Base-by-base conservation (phyloP, 139 green algal species). In the Dunaliella sp. region DNA sequence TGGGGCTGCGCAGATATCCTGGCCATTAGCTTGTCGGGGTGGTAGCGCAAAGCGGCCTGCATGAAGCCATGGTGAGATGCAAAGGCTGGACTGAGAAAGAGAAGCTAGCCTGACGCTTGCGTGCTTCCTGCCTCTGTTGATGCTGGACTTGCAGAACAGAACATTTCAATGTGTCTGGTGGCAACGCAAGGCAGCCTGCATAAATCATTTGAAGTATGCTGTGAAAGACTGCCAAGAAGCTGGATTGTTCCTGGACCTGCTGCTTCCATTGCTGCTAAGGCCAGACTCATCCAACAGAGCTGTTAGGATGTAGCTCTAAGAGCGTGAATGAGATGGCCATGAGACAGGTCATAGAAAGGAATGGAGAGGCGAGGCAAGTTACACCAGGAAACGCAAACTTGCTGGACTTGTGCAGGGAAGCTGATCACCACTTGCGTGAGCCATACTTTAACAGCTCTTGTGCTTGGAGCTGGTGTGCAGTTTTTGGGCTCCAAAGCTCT, bases 41-140 rank as follows among this genome's bases (percentile, higher is more conserved):
- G 80, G 38, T 38, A 84, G 38, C 80, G 80, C 80, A 84, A 38
- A 7, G 38, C 24, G 12, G 80, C 80, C 80, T 84, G 80, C 80
- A 36, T 75, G 38, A 25, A 76, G 22, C 12, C 76, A 28, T 12
- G 22, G 30, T 36, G 12, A 16, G 7, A 65, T 65, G 48, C 16
- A 16, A 65, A 65, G 7, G 16, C 16, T 16, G 7, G 48, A 16
- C 48, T 65, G 48, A 26, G 48, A 65, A 65, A 65, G 48, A 65
- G 48, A 26, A 65, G 7, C 7, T 65, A 65, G 7, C 48, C 16
- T 65, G 48, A 16, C n/a, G n/a, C n/a, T n/a, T n/a, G n/a, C n/a
- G n/a, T n/a, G n/a, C n/a, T n/a, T n/a, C n/a, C n/a, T n/a, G n/a
- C n/a, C n/a, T n/a, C 16, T 65, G 16, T 65, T 16, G 48, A 65